Conservation (phyloP, 441 rosid species). For the Gossypium aridum region DNA sequence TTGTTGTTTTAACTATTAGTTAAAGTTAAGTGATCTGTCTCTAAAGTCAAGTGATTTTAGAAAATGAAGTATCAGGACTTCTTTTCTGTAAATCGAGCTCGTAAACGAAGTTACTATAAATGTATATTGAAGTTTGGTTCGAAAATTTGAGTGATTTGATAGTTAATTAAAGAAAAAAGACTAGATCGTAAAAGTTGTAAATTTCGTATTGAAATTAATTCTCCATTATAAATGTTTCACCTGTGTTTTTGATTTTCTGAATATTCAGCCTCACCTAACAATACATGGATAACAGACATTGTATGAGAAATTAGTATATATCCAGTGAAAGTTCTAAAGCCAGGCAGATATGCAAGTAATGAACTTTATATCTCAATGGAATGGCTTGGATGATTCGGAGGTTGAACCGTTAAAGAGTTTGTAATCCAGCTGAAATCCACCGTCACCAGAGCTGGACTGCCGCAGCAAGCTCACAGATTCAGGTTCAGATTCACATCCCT, state of each 20-base stretch:
- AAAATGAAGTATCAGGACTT: too few species aligned
- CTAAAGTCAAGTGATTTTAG: too few species aligned
- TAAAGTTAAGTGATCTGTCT: too few species aligned
- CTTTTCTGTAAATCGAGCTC: too few species aligned
- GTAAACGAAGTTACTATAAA: too few species aligned
- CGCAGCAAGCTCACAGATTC: constrained; percentile 39
- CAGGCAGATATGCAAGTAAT: not conserved
- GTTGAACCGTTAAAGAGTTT: not conserved
- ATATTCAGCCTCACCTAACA: not conserved
- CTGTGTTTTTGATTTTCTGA: not conserved
- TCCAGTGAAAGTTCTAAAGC: not conserved
- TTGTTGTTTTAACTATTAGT: too few species aligned
- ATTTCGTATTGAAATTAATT: not conserved
- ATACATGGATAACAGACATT: not conserved
- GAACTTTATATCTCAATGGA: not conserved
- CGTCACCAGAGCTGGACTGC: constrained; percentile 39
- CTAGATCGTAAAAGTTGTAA: too few species aligned
- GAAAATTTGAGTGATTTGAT: too few species aligned
- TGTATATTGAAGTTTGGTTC: too few species aligned
- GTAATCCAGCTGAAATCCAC: constrained; percentile 18
- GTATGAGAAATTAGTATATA: not conserved
- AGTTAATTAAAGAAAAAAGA: too few species aligned
- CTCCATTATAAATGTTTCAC: not conserved
- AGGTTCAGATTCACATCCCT: constrained; percentile 26
- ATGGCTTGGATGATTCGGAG: not conserved